Percentiles rank a stretch among this genome's conserved stretches.
Evolutionary conservation across 495 filamentous ascomycete species (phyloP).

Genomic region (Talaromyces nanjingensis): DNA sequence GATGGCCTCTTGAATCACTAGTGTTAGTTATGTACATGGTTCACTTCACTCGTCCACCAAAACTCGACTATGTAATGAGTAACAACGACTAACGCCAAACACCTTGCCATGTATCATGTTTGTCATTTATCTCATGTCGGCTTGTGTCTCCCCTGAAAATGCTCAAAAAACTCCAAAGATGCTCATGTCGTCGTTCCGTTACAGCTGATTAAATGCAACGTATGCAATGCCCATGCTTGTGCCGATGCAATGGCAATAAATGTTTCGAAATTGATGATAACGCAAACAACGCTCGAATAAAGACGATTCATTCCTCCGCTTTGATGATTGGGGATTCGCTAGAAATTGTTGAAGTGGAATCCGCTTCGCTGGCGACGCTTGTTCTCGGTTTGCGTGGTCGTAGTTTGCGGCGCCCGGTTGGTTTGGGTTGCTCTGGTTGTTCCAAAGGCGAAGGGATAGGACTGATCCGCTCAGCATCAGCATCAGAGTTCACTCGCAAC

Average conservation of each 20-base stretch:
- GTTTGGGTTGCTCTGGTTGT: neutral
- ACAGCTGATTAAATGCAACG: neutral
- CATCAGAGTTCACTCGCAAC: slow-evolving; percentile 29
- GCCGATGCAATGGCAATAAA: neutral
- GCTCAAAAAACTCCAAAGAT: slow-evolving; percentile 8
- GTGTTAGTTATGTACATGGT: slow-evolving; percentile 1
- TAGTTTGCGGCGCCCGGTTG: neutral
- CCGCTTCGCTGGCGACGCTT: neutral
- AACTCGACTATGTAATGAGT: neutral
- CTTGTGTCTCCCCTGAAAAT: slow-evolving; percentile 4
- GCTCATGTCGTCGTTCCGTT: slow-evolving; percentile 2
- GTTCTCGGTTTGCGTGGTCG: slow-evolving; percentile 3
- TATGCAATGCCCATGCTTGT: neutral
- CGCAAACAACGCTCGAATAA: neutral
- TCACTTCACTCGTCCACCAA: neutral
- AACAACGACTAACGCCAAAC: slow-evolving; percentile 7
- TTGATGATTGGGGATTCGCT: neutral
- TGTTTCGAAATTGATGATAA: neutral
- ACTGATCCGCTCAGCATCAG: slow-evolving; percentile 11
- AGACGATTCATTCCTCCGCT: neutral
- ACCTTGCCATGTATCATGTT: slow-evolving; percentile 8
- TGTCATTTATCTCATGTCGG: neutral
- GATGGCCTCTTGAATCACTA: neutral
- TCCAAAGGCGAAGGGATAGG: neutral
- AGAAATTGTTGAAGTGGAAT: neutral